Evolutionary conservation across 306 rosid genomes (phyloP).

Genomic region (Acacia confusa): DNA sequence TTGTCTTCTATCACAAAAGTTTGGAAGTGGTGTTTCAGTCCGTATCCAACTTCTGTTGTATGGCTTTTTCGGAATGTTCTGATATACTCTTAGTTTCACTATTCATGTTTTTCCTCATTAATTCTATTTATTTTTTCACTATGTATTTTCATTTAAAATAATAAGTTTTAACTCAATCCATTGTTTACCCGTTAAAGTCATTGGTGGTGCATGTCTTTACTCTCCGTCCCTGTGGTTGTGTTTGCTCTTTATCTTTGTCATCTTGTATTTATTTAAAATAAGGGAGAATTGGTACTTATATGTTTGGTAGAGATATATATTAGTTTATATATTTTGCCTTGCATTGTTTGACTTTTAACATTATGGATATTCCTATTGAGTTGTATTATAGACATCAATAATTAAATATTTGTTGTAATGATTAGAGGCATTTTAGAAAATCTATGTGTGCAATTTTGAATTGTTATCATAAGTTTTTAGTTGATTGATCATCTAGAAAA

Average conservation of each 20-base stretch:
- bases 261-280: background rate
- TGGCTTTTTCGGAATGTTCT: background rate
- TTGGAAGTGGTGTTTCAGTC: background rate
- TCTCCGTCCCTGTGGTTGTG: background rate
- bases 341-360: background rate
- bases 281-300: background rate
- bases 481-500: background rate
- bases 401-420: constrained; percentile 11
- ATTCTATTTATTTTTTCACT: background rate
- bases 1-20: background rate
- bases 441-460: background rate
- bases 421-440: background rate
- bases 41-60: background rate
- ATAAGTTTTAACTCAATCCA: background rate
- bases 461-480: background rate
- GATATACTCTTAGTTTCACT: background rate
- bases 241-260: background rate
- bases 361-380: background rate
- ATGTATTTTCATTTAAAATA: background rate
- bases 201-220: background rate
- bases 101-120: background rate
- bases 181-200: background rate
- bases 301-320: background rate
- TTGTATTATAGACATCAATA: constrained; percentile 6
- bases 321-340: background rate